These are phyloP conservation scores for Populus alba DNA, from an alignment of 345 rosid species.

Conservation along the genomic window DNA sequence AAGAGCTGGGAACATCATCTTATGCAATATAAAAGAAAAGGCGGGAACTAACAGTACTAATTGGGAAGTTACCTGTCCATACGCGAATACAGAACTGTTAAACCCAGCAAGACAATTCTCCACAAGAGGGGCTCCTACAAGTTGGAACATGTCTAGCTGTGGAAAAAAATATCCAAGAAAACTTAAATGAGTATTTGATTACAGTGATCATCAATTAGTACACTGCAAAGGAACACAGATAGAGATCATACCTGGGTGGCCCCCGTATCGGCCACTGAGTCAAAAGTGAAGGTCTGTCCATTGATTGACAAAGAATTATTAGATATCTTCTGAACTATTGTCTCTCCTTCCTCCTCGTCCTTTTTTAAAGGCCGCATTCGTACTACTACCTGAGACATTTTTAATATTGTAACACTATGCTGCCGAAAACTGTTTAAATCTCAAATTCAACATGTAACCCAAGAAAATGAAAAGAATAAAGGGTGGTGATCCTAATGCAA, in stretches of 20 bases:
- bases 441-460: background rate
- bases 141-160: slow-evolving; percentile 82
- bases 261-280: slow-evolving; percentile 72
- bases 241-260: slow-evolving; percentile 61
- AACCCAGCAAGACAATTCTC: slow-evolving; percentile 97
- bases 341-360: slow-evolving; percentile 73
- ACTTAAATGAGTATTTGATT: slow-evolving; percentile 5
- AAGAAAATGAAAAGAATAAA: background rate
- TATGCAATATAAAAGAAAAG: background rate
- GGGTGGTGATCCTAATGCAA: background rate
- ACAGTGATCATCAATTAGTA: background rate
- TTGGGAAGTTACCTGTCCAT: slow-evolving; percentile 71
- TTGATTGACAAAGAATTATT: slow-evolving; percentile 61
- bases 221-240: background rate
- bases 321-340: slow-evolving; percentile 59
- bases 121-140: slow-evolving; percentile 83
- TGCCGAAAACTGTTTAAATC: slow-evolving; percentile 1
- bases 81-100: slow-evolving; percentile 97
- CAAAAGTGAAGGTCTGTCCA: slow-evolving; percentile 83
- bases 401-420: background rate
- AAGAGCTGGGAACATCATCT: slow-evolving; percentile 6
- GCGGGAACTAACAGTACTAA: slow-evolving; percentile 1
- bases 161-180: background rate
- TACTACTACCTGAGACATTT: slow-evolving; percentile 61
- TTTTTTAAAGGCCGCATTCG: slow-evolving; percentile 79